Base-by-base conservation (phyloP, 805 yeast genomes). In the Yarrowia sp. region DNA sequence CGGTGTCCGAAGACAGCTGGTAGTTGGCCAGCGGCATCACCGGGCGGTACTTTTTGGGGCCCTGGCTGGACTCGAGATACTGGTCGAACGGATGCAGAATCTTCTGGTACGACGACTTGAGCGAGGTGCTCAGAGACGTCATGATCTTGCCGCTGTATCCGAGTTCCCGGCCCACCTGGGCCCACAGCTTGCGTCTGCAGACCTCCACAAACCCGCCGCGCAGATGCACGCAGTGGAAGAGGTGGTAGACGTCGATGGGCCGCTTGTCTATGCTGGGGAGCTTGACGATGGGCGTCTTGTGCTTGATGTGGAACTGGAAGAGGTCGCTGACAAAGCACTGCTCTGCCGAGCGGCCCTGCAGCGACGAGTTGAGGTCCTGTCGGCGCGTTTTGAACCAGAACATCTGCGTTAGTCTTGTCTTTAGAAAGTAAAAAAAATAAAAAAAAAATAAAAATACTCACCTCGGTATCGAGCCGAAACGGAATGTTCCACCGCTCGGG, bases 111-210 rank as follows among this genome's bases (percentile, higher is more conserved):
- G 87, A 81, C 1, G 82, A 72, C 68, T 86, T 83, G 64, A 88
- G 74, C 1, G 90, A 81, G 14, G 90, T 81, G 13, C 90, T 84
- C 46, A 87, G 71, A 12, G 90, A 85, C 31, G 88, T 84, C 81
- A 86, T 84, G 58, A 85, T 84, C 66, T 84, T 80, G 1, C 90
- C 90, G 31, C 83, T 80, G 70, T 85, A 87, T 0, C 96, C 96
- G 55, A 90, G 74, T 67, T 88, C 96, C 61, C 91, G 77, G 13
- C 93, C 93, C 9, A 90, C 81, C 68, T 87, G 90, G 0, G 90
- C 90, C 97, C 96, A 90, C 47, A 83, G 76, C 68, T 87, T 87
- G 62, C 80, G 80, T 62, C 79, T 72, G 47, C 87, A 81, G n/a
- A 89, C 91, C 10, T 73, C 77, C 10, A 78, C 77, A 69, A 78